Evolutionary conservation across 2,329 filamentous ascomycete genomes (phyloP), one percentile per base, ranked within the genome.

Genomic region (Diaporthe helianthi): DNA sequence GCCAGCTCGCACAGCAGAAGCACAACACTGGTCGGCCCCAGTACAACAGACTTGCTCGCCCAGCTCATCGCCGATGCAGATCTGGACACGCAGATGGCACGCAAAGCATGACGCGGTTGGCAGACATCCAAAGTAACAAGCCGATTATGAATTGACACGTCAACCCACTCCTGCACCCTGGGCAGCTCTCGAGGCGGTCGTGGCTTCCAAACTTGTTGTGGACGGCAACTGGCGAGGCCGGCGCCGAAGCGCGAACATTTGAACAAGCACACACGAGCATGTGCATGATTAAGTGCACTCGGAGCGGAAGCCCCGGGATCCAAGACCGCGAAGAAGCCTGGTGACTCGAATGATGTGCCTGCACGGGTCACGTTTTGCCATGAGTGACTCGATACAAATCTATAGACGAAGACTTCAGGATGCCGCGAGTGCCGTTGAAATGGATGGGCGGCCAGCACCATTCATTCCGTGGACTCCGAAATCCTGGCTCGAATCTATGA

Each of bases 291-390:
- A n/a, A n/a, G n/a, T n/a, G n/a, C n/a, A n/a, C 17, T 17, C 58
- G 58, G 58, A 49, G 58, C 58, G 58, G 58, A 63, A 49, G 58
- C 19, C 26, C 58, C 58, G 58, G 58, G 44, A 47, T 36, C 44
- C 58, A 63, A 49, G 58, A 49, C 58, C 29, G 7, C 44, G 4
- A 12, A 44, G 58, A 49, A 36, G 7, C 13, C 29, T 49, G 26
- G 44, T 33, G 38, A 49, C 44, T 63, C 58, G 58, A 26, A 49
- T n/a, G 58, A 49, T 63, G 1, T 13, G 58, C 29, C 44, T 49
- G n/a, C n/a, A 15, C 22, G 29, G 29, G 58, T 70, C 65, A 70
- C 65, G 65, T 60, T 68, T n/a, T 46, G 51, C 55, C 46, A 70
- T 68, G 69, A 58, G n/a, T n/a, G n/a, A n/a, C n/a, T n/a, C n/a